Percentiles rank a stretch among this genome's conserved stretches.
Conservation (phyloP, 2,329 filamentous ascomycete species). For the Colletotrichum eleusines region DNA sequence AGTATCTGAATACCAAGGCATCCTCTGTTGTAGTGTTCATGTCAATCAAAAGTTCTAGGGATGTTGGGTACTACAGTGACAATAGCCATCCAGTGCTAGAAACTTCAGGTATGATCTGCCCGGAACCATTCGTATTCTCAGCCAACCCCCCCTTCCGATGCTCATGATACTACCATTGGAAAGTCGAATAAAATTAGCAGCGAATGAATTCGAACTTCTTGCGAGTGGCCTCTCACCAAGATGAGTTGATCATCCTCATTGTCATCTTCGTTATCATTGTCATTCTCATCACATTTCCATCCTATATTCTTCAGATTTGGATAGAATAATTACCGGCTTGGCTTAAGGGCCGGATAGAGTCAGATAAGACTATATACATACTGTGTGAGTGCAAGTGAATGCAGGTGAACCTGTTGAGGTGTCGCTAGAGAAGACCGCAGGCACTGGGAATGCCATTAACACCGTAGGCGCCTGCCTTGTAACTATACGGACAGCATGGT, state of each 20-base stretch:
- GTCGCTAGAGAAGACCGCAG: background rate
- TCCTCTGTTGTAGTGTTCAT: no score
- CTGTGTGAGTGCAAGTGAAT: background rate
- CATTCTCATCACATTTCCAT: no score
- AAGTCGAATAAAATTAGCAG: background rate
- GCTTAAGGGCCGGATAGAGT: no score
- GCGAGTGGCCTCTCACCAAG: slow-evolving; percentile 7
- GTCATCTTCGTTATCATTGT: no score
- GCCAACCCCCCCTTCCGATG: background rate
- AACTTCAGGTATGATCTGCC: background rate
- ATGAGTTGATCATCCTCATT: background rate
- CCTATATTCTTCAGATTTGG: no score
- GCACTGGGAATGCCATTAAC: background rate
- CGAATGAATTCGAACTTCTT: background rate
- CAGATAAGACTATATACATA: background rate
- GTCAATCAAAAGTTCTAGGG: no score
- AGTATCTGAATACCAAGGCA: background rate
- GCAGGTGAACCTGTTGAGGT: background rate
- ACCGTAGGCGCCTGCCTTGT: background rate
- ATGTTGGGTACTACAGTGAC: background rate
- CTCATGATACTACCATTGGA: no score
- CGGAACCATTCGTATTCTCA: background rate
- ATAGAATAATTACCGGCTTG: no score
- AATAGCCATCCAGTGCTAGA: no score
- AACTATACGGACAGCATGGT: no score